A percentile compares a stretch with the other conserved stretches of the same genome.
Conservation (phyloP, 1,139 yeast genomes). For the Candida albicans region DNA sequence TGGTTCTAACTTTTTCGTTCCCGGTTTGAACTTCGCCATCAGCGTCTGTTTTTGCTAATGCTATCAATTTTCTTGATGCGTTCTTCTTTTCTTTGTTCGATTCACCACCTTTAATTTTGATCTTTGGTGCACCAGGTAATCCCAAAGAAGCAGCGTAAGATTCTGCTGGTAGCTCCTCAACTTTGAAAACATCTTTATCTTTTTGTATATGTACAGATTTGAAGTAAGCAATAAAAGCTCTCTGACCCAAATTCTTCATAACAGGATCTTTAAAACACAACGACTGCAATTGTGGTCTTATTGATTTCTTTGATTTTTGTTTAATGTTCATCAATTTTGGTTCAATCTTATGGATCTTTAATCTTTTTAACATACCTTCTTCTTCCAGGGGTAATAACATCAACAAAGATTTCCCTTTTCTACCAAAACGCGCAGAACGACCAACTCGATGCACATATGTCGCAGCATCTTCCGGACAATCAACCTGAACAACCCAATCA, state of each 20-base stretch:
- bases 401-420: constrained; percentile 80
- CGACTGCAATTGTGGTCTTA: constrained; percentile 82
- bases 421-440: constrained; percentile 91
- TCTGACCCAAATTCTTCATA: constrained; percentile 88
- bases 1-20: constrained; percentile 71
- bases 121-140: constrained; percentile 93
- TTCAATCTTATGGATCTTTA: constrained; percentile 64
- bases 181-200: constrained; percentile 80
- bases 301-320: constrained; percentile 73
- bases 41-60: constrained; percentile 59
- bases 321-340: constrained; percentile 74
- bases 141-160: constrained; percentile 87
- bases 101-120: constrained; percentile 60
- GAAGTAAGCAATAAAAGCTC: constrained; percentile 90
- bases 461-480: constrained; percentile 93
- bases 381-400: constrained; percentile 85
- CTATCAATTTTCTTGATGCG: constrained; percentile 67
- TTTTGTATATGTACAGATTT: constrained; percentile 82
- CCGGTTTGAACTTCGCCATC: constrained; percentile 58
- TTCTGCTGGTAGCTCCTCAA: constrained; percentile 76
- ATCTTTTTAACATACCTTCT: constrained; percentile 67
- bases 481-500: constrained; percentile 96
- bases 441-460: constrained; percentile 98
- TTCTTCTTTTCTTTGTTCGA: constrained; percentile 74
- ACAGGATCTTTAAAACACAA: constrained; percentile 90